These are phyloP conservation scores for Debaryomyces udenii DNA, from an alignment of 1,139 yeast genomes.

Conservation along the genomic window DNA sequence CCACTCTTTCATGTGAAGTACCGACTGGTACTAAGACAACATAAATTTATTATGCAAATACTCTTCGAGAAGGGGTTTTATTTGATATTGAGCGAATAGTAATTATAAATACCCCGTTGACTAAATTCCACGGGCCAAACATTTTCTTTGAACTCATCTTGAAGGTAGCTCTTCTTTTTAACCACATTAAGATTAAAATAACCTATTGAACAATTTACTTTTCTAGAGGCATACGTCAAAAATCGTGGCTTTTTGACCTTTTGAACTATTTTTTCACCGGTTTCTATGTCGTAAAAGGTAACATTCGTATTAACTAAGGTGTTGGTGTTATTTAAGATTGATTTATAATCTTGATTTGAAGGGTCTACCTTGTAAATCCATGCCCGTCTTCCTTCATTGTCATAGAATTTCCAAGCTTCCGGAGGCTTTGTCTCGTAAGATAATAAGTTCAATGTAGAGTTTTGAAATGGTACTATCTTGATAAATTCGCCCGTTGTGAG, in stretches of 20 bases:
- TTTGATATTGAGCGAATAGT: slow-evolving; percentile 56
- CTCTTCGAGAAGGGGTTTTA: slow-evolving; percentile 13
- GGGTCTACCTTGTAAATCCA: slow-evolving; percentile 68
- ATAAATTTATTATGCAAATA: too few species aligned
- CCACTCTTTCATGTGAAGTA: too few species aligned
- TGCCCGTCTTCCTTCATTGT: slow-evolving; percentile 74
- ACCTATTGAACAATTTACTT: slow-evolving; percentile 61
- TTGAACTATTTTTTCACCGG: slow-evolving; percentile 65
- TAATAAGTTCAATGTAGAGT: slow-evolving; percentile 26
- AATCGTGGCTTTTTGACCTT: slow-evolving; percentile 61
- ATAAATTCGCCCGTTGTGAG: slow-evolving; percentile 42
- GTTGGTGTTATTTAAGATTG: slow-evolving; percentile 24
- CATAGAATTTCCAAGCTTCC: slow-evolving; percentile 56
- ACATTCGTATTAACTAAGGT: slow-evolving; percentile 28
- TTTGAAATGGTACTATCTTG: slow-evolving; percentile 33
- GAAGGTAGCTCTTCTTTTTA: slow-evolving; percentile 33
- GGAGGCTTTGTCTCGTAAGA: slow-evolving; percentile 26
- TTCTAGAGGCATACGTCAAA: slow-evolving; percentile 63
- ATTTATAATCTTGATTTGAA: slow-evolving; percentile 35
- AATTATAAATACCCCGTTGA: slow-evolving; percentile 74
- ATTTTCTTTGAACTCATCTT: slow-evolving; percentile 39
- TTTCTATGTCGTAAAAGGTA: slow-evolving; percentile 61
- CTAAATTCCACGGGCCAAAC: slow-evolving; percentile 66
- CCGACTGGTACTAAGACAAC: too few species aligned
- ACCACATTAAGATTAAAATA: slow-evolving; percentile 44